These are phyloP conservation scores for Mikania micrantha DNA, from an alignment of 129 eudicot genomes.

Conservation along the genomic window DNA sequence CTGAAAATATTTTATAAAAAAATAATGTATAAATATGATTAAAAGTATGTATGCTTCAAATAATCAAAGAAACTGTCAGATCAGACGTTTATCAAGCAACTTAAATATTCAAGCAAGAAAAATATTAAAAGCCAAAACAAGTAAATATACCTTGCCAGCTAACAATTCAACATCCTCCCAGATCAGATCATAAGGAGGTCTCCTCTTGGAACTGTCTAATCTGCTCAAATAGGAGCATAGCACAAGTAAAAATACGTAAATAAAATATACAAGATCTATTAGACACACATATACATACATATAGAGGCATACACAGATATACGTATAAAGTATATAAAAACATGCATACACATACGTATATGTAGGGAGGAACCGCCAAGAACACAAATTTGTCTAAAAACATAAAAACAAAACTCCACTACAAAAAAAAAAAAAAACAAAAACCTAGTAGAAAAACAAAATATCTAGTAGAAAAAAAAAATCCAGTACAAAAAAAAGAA, in stretches of 20 bases:
- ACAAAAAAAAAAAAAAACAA: too few species aligned
- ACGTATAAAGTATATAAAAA: background rate
- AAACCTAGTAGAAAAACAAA: too few species aligned
- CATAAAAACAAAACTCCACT: too few species aligned
- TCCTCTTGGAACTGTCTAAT: conserved; percentile 44
- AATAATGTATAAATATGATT: background rate
- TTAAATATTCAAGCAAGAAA: background rate
- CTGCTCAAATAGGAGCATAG: conserved; percentile 35
- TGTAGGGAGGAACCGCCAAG: too few species aligned
- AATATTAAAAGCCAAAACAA: background rate
- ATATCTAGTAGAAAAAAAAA: too few species aligned
- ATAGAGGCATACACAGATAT: background rate
- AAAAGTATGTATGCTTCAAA: background rate
- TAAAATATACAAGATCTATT: background rate
- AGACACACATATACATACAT: background rate
- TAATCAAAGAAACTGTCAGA: background rate
- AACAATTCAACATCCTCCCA: conserved; percentile 72
- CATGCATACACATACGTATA: background rate
- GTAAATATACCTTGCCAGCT: conserved; percentile 51
- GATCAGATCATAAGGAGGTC: conserved; percentile 53
- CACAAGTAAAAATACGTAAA: background rate
- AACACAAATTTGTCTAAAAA: too few species aligned
- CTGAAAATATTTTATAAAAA: conserved; percentile 26
- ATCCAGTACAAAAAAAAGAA: too few species aligned
- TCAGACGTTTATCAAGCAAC: background rate